Base-by-base conservation (phyloP, 129 eudicot genomes). In the Saposhnikovia divaricata region DNA sequence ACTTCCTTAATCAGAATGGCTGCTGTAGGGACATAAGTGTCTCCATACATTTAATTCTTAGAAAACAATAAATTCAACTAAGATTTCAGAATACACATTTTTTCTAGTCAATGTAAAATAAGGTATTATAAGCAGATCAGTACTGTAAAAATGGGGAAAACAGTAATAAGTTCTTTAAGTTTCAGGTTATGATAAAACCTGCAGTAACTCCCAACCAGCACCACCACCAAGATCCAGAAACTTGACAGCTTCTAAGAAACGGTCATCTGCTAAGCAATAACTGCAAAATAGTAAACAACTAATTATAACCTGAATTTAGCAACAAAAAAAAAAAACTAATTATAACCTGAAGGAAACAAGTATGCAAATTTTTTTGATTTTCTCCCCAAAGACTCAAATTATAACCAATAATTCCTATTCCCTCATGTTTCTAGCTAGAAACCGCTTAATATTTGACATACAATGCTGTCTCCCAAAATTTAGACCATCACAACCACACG, bases 151-250 rank as follows among this genome's bases (percentile, higher is more conserved):
- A 53, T 9, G 15, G 13, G 10, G 37, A 48, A 43, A 69, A 51
- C 12, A 12, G 44, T 4, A 42, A 61, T 23, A 55, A 76, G 39
- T 13, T 75, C 39, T 55, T 46, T 68, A 59, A 38, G 23, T 40
- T 51, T 50, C 9, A 18, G 59, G 65, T 42, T 16, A 28, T 50
- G 40, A 75, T 2, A 23, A 13, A 78, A 95, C 99, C 99, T 95
- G 99, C 79, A 95, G 92, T 83, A 95, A 86, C 86, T 92, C 96
- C 99, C 99, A 95, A 27, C 99, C 99, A 39, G 99, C 96, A 82
- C 97, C 96, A 65, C 83, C 86, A 80, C 97, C 96, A 44, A 89
- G 86, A 84, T 95, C 99, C 85, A 95, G 86, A 83, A 90, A 95
- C 74, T 89, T 89, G 59, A 95, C 99, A 82, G 96, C 96, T 86